phyloP scores from a whole-genome alignment of 441 rosid species.

The Corymbia citriodora region DNA sequence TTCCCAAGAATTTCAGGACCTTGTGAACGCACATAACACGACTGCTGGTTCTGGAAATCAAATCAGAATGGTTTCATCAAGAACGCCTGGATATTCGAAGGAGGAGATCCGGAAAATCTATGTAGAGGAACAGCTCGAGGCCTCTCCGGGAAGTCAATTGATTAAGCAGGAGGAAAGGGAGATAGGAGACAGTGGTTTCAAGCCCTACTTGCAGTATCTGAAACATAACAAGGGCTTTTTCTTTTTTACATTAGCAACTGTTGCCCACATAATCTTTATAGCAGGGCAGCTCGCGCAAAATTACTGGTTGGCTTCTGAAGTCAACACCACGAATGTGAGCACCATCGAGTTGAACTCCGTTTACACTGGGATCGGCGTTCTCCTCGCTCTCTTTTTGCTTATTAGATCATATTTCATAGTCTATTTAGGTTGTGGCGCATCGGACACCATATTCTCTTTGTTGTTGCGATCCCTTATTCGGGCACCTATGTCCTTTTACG shows the following conservation, averaged over 20 bases:
- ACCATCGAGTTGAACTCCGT: background rate
- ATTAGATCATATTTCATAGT: background rate
- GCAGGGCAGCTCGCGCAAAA: constrained; percentile 8
- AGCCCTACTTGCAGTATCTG: constrained; percentile 10
- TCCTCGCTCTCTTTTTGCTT: background rate
- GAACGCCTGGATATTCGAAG: background rate
- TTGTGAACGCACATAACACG: constrained; percentile 1
- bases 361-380: constrained; percentile 4
- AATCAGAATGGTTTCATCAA: background rate
- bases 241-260: background rate
- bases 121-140: background rate
- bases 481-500: constrained; percentile 12
- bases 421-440: background rate
- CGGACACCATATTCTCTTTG: background rate
- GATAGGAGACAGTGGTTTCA: constrained; percentile 8
- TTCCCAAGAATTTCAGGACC: constrained; percentile 5
- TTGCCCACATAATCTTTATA: background rate
- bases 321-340: background rate
- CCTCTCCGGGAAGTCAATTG: background rate
- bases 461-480: constrained; percentile 6
- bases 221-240: constrained; percentile 8
- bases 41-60: background rate
- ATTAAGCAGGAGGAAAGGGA: constrained; percentile 12
- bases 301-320: constrained; percentile 8
- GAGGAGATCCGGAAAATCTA: background rate